A percentile compares a stretch with the other conserved stretches of the same genome.
Evolutionary conservation across 495 filamentous ascomycete species (phyloP).

Genomic region (Hypoxylon fuscum): DNA sequence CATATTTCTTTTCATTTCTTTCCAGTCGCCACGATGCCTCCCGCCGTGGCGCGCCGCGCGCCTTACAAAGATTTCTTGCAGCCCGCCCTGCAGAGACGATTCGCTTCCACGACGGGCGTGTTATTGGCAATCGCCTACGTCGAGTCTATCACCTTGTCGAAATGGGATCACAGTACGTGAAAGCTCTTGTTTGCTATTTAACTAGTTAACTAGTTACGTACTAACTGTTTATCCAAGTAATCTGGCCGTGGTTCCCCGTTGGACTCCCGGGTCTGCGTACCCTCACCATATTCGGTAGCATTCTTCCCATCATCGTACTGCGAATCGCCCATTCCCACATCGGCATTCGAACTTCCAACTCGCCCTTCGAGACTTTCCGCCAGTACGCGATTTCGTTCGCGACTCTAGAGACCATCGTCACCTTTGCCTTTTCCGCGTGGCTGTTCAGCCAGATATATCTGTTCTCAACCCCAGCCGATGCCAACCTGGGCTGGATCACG

Average conservation of each 20-base stretch:
- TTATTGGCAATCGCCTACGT: constrained; percentile 75
- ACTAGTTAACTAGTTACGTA: too few relatives aligned
- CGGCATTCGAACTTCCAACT: constrained; percentile 73
- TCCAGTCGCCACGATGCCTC: constrained; percentile 50
- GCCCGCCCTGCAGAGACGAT: constrained; percentile 85
- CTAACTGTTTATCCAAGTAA: constrained; percentile 56
- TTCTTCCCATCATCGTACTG: constrained; percentile 75
- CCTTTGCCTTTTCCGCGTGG: constrained; percentile 81
- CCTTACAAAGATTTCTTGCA: constrained; percentile 90
- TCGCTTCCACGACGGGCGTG: constrained; percentile 75
- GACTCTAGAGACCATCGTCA: constrained; percentile 71
- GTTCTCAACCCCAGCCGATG: constrained; percentile 71
- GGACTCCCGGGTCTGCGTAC: constrained; percentile 78
- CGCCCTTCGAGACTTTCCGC: constrained; percentile 69
- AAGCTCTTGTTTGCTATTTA: not conserved
- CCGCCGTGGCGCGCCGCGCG: constrained; percentile 51
- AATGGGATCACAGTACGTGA: constrained; percentile 72
- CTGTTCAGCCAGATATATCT: constrained; percentile 86
- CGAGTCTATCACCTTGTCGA: constrained; percentile 74
- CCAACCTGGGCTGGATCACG: constrained; percentile 76
- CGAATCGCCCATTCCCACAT: constrained; percentile 87
- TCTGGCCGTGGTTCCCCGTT: constrained; percentile 89
- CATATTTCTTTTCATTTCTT: constrained; percentile 14
- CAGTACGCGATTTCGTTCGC: constrained; percentile 63
- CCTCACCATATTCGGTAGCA: constrained; percentile 75